Evolutionary conservation across 108 stramenopile species (phyloP).

Genomic region (Skeletonema costatum): DNA sequence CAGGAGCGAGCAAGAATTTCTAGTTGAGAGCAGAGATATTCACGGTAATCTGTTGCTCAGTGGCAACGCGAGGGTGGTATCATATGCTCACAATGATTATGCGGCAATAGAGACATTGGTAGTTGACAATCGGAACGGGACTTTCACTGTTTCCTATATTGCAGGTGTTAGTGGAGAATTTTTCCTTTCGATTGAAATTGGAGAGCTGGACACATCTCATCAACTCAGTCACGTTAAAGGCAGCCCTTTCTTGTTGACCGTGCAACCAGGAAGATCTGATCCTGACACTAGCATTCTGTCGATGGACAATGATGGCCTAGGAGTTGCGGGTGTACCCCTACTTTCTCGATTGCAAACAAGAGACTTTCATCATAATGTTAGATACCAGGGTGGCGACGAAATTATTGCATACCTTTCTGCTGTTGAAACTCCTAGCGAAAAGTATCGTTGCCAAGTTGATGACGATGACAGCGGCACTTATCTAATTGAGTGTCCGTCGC

Average conservation of each 20-base stretch:
- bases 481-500: conserved; percentile 9
- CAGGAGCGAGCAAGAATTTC: conserved; percentile 23
- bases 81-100: neutral
- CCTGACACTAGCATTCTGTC: conserved; percentile 2
- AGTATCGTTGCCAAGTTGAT: neutral
- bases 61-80: neutral
- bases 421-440: neutral
- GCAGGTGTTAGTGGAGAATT: conserved; percentile 1
- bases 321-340: conserved; percentile 8
- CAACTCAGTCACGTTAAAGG: conserved; percentile 4
- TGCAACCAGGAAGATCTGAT: conserved; percentile 11
- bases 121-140: conserved; percentile 7
- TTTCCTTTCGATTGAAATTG: conserved; percentile 6
- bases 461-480: conserved; percentile 8
- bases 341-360: conserved; percentile 13
- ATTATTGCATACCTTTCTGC: conserved; percentile 13
- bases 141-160: conserved; percentile 3
- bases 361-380: conserved; percentile 10
- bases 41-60: conserved; percentile 9
- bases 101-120: neutral
- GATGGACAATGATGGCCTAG: neutral
- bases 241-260: conserved; percentile 20
- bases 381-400: conserved; percentile 8
- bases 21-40: conserved; percentile 18
- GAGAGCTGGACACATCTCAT: neutral